Conservation (phyloP, 495 filamentous ascomycete genomes). For the Filosporella fistucella region DNA sequence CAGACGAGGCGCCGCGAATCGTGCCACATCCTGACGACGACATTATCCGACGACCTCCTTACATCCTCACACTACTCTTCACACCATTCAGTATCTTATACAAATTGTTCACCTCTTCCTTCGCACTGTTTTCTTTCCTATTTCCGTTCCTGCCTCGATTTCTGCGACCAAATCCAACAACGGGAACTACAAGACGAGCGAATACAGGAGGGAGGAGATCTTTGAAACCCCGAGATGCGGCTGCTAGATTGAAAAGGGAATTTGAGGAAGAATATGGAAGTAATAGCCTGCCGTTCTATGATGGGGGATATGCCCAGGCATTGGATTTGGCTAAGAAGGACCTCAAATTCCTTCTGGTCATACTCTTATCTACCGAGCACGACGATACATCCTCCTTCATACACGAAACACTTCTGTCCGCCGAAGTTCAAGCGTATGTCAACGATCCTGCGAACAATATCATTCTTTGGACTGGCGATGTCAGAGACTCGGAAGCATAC, state of each 20-base stretch:
- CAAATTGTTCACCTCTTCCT: slow-evolving; percentile 55
- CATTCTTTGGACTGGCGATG: slow-evolving; percentile 85
- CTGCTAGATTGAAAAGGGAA: slow-evolving; percentile 80
- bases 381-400: slow-evolving; percentile 87
- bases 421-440: slow-evolving; percentile 68
- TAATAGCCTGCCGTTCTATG: slow-evolving; percentile 66
- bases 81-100: slow-evolving; percentile 78
- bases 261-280: slow-evolving; percentile 90
- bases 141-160: slow-evolving; percentile 82
- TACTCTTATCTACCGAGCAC: slow-evolving; percentile 86
- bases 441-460: slow-evolving; percentile 69
- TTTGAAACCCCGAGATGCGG: slow-evolving; percentile 79
- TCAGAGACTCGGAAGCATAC: slow-evolving; percentile 89
- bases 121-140: slow-evolving; percentile 63
- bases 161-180: slow-evolving; percentile 33
- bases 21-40: slow-evolving; percentile 67
- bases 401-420: slow-evolving; percentile 71
- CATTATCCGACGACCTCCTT: slow-evolving; percentile 59
- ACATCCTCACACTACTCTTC: slow-evolving; percentile 72
- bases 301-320: slow-evolving; percentile 85
- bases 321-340: slow-evolving; percentile 84
- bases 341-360: slow-evolving; percentile 81
- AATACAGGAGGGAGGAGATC: slow-evolving; percentile 66
- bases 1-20: slow-evolving; percentile 72
- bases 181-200: slow-evolving; percentile 41